Conservation (phyloP, 176 grass and related monocot genomes). For the Saccharum spontaneum region DNA sequence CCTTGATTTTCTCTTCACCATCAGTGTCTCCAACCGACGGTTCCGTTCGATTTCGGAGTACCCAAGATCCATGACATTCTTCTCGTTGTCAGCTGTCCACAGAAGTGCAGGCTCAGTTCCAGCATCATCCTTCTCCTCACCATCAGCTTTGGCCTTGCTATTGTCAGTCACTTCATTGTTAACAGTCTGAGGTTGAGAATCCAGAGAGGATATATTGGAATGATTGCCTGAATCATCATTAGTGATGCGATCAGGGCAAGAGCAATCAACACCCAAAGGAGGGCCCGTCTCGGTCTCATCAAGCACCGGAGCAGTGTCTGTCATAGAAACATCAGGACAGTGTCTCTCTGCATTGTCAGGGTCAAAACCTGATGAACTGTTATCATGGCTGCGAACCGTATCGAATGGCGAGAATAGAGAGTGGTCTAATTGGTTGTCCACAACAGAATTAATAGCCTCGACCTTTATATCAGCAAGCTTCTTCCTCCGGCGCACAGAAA, state of each 20-base stretch:
- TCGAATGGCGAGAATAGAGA: constrained; percentile 47
- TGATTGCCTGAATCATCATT: constrained; percentile 27
- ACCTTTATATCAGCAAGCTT: constrained; percentile 33
- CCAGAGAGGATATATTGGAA: constrained; percentile 24
- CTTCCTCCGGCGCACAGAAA: constrained; percentile 45
- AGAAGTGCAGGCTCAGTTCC: constrained; percentile 35
- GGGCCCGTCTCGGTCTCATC: constrained; percentile 50
- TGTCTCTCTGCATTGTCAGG: constrained; percentile 37
- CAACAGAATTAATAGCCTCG: constrained; percentile 21
- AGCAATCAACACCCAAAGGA: constrained; percentile 37
- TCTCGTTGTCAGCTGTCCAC: constrained; percentile 71
- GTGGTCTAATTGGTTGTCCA: constrained; percentile 20
- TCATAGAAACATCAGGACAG: constrained; percentile 41
- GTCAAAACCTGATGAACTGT: constrained; percentile 40
- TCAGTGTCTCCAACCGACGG: constrained; percentile 68
- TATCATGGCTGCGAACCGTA: constrained; percentile 36
- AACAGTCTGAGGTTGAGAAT: constrained; percentile 29
- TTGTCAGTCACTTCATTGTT: constrained; percentile 37
- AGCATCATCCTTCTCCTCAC: constrained; percentile 43
- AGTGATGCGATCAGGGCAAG: neutral
- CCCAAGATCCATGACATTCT: constrained; percentile 83
- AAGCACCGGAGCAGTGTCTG: constrained; percentile 31
- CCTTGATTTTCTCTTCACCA: constrained; percentile 69
- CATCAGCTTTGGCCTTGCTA: constrained; percentile 45
- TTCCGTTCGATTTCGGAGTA: constrained; percentile 76